Conservation (phyloP, 768 basidiomycete genomes). For the Termitomyces sp. region DNA sequence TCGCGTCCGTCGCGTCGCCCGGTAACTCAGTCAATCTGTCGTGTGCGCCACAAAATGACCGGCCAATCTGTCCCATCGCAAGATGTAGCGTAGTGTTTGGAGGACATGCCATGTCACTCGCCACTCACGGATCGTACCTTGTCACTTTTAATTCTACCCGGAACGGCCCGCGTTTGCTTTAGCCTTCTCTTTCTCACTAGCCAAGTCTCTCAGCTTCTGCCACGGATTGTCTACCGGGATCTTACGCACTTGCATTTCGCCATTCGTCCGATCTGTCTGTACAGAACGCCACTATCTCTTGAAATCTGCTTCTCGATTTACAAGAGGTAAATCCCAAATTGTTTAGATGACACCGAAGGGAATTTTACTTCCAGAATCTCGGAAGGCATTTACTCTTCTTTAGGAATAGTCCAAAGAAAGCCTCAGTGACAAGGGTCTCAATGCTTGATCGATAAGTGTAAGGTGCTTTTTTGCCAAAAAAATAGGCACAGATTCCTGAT, state of each 20-base stretch:
- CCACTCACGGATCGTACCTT: conserved; percentile 10
- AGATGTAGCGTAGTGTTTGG: conserved; percentile 5
- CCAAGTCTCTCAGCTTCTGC: conserved; percentile 8
- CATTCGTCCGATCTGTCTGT: conserved; percentile 8
- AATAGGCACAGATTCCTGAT: background rate
- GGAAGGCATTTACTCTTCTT: background rate
- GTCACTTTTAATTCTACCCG: conserved; percentile 13
- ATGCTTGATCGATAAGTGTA: background rate
- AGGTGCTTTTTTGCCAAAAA: background rate
- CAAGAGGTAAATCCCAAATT: conserved; percentile 14
- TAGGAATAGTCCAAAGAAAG: background rate
- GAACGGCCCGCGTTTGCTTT: conserved; percentile 12
- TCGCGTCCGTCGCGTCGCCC: conserved; percentile 13
- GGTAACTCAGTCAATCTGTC: conserved; percentile 15
- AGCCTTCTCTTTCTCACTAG: conserved; percentile 11
- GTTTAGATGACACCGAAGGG: conserved; percentile 12
- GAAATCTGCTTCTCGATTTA: background rate
- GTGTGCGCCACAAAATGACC: conserved; percentile 25
- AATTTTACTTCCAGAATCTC: conserved; percentile 8
- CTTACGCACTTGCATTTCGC: background rate
- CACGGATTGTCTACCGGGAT: background rate
- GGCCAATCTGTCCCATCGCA: conserved; percentile 10
- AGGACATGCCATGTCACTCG: conserved; percentile 9
- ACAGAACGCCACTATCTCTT: conserved; percentile 11
- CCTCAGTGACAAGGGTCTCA: background rate